Evolutionary conservation across 2,329 filamentous ascomycete species (phyloP).

Genomic region (Ceratocystis papillata): DNA sequence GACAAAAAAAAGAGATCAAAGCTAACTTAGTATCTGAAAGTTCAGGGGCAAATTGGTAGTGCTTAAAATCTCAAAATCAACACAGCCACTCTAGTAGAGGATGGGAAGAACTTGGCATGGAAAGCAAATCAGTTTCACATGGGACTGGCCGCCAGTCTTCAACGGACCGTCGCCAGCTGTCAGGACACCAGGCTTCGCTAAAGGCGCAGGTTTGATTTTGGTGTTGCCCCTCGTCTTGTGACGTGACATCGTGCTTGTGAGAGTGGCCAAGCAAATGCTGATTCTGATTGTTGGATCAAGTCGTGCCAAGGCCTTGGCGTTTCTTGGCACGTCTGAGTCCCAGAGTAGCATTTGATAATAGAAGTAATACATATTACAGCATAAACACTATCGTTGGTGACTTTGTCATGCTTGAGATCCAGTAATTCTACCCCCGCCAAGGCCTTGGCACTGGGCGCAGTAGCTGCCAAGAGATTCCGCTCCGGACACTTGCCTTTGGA

Average conservation of each 20-base stretch:
- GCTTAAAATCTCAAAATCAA: neutral
- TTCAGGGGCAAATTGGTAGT: neutral
- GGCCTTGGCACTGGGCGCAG: slow-evolving; percentile 24
- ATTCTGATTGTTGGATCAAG: slow-evolving; percentile 18
- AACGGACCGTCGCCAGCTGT: neutral
- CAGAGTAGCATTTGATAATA: slow-evolving; percentile 11
- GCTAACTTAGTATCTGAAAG: neutral
- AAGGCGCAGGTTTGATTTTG: neutral
- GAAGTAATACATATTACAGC: no score
- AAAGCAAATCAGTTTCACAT: neutral
- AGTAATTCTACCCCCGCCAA: slow-evolving; percentile 22
- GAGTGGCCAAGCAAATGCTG: slow-evolving; percentile 3
- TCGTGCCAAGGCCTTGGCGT: slow-evolving; percentile 23
- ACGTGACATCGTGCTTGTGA: slow-evolving; percentile 1
- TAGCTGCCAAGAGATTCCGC: slow-evolving; percentile 24
- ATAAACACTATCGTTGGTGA: slow-evolving; percentile 10
- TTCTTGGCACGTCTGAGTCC: slow-evolving; percentile 2
- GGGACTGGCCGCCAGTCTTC: neutral
- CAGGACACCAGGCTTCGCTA: neutral
- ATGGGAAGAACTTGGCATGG: neutral
- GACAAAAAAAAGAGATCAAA: neutral
- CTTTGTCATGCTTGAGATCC: neutral
- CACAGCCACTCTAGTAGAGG: neutral
- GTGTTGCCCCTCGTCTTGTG: slow-evolving; percentile 3
- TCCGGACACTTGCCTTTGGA: slow-evolving; percentile 19